Evolutionary conservation across 2,329 filamentous ascomycete genomes (phyloP), one percentile per base, ranked within the genome.

Genomic region (Colletotrichum plurivorum): DNA sequence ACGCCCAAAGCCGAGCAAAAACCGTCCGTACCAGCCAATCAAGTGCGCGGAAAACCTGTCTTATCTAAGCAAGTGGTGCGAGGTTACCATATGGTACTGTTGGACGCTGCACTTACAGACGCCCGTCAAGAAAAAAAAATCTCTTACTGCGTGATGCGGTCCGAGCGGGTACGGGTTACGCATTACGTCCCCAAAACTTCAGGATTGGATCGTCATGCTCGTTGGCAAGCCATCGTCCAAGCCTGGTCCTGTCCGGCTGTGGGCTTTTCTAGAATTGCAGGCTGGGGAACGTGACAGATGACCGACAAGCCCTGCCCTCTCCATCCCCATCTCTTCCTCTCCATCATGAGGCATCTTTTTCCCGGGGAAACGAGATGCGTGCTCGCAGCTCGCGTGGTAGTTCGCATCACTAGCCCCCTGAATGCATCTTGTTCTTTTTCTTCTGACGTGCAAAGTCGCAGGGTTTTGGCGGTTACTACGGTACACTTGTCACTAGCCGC

Each of bases 1-100:
- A 36, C 3, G 15, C n/a, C 36, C 45, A 69, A 69, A 69, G 67
- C 67, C 67, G 67, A 69, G 67, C 51, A 53, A 69, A 61, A 45
- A 46, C 67, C 67, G 67, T 56, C 55, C 43, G 45, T 56, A 67
- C 49, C 67, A 62, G 66, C 43, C 31, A 36, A 36, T 36, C 31
- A 36, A 36, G 8, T 36, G 31, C 3, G 8, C 31, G 4, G 4
- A 5, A 36, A 9, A 9, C 7, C 8, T 36, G 31, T 36, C 31
- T 36, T 36, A 36, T 10, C 8, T 36, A 36, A 36, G 31, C 31
- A 8, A 36, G 22, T 31, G 27, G 27, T 31, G 9, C 27, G 5
- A 31, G 6, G 27, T 25, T 25, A 25, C 22, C 22, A 25, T 25
- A 25, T 10, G 27, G 31, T 36, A 36, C 9, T 36, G 31, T 36